Base-by-base conservation (phyloP, 2,329 filamentous ascomycete genomes). In the Aureobasidium sp. region DNA sequence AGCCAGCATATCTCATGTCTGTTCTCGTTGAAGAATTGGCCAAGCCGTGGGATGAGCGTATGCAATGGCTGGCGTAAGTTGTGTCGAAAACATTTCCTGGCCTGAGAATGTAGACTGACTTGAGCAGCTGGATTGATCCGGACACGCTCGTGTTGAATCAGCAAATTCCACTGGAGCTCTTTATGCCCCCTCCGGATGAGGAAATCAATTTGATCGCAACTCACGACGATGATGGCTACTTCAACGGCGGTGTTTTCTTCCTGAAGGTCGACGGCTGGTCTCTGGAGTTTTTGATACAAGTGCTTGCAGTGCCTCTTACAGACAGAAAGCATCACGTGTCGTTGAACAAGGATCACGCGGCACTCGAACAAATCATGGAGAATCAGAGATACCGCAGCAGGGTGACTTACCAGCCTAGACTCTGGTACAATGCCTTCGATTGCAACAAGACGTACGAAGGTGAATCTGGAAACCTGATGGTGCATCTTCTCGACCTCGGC, bases 11-110 rank as follows among this genome's bases (percentile, higher is more conserved):
- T 62, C 49, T 71, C n/a, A 64, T 68, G 59, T 60, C 62, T 3
- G 51, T 70, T 29, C 64, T 74, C 21, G 65, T 69, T 7, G 54
- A 67, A 34, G 71, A 73, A 50, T 39, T 74, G 58, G 62, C 63
- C 41, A 71, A 71, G 62, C 67, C 67, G 5, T 62, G 63, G 34
- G 62, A 64, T 1, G 54, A 68, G 37, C 62, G 68, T 21, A 60
- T 63, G 30, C 66, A 72, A 30, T 73, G 71, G 72, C 67, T 74
- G n/a, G 65, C 70, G 68, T 71, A 64, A 66, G 59, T 50, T 6
- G 21, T n/a, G 30, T 65, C 34, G 25, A 32, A 21, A 21, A 21
- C 21, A 3, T 21, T 13, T 44, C 3, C 9, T 3, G 10, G 34
- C 10, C 6, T 21, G n/a, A 48, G 11, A 53, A 61, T 5, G 14